Conservation (phyloP, 2,329 filamentous ascomycete genomes). For the Aspergillus terreus region DNA sequence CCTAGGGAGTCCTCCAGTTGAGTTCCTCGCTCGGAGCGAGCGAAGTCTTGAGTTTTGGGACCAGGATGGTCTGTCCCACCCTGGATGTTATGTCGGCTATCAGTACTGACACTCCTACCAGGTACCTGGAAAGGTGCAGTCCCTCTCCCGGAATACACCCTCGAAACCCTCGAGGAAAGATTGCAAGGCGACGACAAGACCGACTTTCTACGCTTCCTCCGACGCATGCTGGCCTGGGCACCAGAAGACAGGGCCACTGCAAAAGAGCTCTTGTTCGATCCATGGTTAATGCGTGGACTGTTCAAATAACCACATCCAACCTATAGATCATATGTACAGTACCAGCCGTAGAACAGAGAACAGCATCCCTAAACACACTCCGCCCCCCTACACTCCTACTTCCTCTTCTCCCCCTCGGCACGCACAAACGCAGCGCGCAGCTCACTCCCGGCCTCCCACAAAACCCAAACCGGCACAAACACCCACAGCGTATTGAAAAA, state of each 20-base stretch:
- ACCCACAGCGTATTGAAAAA: constrained; percentile 66
- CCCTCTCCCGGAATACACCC: constrained; percentile 5
- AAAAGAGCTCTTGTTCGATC: constrained; percentile 14
- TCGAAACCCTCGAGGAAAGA: constrained; percentile 11
- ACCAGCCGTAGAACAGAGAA: not conserved
- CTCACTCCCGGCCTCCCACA: constrained; percentile 50
- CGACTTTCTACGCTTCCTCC: constrained; percentile 13
- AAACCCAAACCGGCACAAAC: constrained; percentile 55
- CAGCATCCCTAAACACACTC: not conserved
- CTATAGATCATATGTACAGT: no score
- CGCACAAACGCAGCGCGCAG: constrained; percentile 35
- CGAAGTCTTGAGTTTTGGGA: constrained; percentile 7
- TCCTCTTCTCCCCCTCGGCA: constrained; percentile 24
- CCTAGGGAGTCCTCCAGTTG: constrained; percentile 3
- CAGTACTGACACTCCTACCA: constrained; percentile 1
- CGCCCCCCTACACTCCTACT: constrained; percentile 5
- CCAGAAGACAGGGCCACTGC: constrained; percentile 13
- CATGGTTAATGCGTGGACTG: constrained; percentile 15
- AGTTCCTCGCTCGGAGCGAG: constrained; percentile 11
- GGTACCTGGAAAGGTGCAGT: constrained; percentile 12
- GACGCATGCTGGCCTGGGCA: constrained; percentile 10
- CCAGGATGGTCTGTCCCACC: constrained; percentile 4
- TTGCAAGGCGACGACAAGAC: constrained; percentile 11
- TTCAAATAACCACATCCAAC: no score
- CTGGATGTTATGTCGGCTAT: not conserved